Conservation (phyloP, 2,329 filamentous ascomycete genomes). For the Ascochyta pisi region DNA sequence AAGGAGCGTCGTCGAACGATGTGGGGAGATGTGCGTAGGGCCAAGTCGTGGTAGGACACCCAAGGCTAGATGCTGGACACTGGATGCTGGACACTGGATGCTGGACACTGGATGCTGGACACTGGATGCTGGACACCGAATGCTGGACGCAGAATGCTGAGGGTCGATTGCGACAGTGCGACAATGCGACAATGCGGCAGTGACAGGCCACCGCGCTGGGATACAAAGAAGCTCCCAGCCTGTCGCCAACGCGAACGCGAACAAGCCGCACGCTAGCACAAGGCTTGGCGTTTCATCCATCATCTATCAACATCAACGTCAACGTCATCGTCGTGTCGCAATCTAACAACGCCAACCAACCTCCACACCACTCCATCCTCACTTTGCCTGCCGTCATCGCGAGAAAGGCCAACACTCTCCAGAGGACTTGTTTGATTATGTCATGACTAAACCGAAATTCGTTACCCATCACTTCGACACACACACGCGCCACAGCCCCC, state of each 20-base stretch:
- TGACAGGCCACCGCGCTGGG: conserved; percentile 29
- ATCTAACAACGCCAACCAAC: no score
- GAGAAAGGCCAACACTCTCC: no score
- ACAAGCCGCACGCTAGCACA: neutral
- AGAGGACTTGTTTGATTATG: neutral
- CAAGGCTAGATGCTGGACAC: no score
- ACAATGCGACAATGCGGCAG: conserved; percentile 19
- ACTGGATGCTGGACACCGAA: no score
- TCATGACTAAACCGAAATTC: conserved; percentile 20
- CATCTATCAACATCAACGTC: neutral
- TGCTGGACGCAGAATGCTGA: no score
- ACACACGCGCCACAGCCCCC: neutral
- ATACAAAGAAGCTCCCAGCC: conserved; percentile 25
- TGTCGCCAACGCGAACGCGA: conserved; percentile 24
- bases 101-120: no score
- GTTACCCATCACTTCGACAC: conserved; percentile 1
- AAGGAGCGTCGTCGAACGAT: neutral
- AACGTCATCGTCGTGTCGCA: neutral
- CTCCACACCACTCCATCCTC: neutral
- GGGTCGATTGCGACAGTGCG: no score
- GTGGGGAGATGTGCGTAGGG: conserved; percentile 18
- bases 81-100: no score
- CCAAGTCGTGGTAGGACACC: conserved; percentile 19
- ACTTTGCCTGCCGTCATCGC: neutral
- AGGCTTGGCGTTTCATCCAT: conserved; percentile 9